Conservation (phyloP, 148 eudicot genomes). For the Oxyria digyna region DNA sequence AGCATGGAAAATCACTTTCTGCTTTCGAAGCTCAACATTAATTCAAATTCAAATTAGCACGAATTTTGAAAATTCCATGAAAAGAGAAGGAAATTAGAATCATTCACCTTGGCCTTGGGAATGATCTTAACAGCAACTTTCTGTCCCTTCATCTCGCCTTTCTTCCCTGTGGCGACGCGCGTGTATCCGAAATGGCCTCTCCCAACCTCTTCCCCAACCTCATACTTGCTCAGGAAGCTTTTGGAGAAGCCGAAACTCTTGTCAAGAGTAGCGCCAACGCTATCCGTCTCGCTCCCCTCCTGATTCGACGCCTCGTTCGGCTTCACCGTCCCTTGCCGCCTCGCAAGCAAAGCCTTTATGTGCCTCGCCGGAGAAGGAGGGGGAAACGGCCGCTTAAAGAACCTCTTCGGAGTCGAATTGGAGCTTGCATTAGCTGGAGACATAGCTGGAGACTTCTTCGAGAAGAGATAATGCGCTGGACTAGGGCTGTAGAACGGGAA, state of each 20-base stretch:
- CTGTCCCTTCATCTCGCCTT: slow-evolving; percentile 65
- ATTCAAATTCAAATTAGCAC: slow-evolving; percentile 9
- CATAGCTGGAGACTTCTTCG: slow-evolving; percentile 64
- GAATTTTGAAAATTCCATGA: neutral
- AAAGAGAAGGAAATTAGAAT: neutral
- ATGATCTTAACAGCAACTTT: slow-evolving; percentile 88
- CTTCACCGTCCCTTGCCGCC: slow-evolving; percentile 63
- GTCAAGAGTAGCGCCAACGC: slow-evolving; percentile 32
- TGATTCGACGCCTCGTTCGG: slow-evolving; percentile 37
- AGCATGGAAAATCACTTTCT: slow-evolving; percentile 1
- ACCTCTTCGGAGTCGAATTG: slow-evolving; percentile 47
- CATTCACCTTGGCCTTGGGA: slow-evolving; percentile 64
- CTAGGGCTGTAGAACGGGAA: slow-evolving; percentile 70
- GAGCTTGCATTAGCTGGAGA: slow-evolving; percentile 47
- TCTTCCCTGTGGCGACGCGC: slow-evolving; percentile 55
- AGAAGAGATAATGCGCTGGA: slow-evolving; percentile 60
- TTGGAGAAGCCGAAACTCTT: slow-evolving; percentile 76
- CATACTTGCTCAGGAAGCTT: slow-evolving; percentile 59
- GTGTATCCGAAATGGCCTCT: slow-evolving; percentile 99
- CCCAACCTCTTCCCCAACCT: slow-evolving; percentile 88
- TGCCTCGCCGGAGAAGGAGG: slow-evolving; percentile 97
- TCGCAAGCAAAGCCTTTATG: slow-evolving; percentile 44
- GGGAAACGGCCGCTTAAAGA: slow-evolving; percentile 55
- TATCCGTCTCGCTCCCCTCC: slow-evolving; percentile 33
- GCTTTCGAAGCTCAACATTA: neutral